Conservation (phyloP, 257 asterid genomes). For the Solanum piurae region DNA sequence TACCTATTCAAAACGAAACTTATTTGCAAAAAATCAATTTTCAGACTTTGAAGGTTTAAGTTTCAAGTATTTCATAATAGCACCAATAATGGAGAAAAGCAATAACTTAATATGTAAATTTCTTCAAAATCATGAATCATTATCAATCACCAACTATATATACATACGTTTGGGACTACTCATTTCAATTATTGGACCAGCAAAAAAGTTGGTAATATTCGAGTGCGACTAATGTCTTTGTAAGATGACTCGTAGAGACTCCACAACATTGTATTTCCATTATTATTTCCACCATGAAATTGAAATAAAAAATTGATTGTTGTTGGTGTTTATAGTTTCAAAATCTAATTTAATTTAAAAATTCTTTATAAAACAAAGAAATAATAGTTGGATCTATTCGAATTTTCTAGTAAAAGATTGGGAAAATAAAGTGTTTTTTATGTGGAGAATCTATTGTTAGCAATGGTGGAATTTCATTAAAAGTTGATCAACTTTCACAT, state of each 20-base stretch:
- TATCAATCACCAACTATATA: constrained; percentile 2
- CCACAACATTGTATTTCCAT: neutral
- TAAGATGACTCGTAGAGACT: neutral
- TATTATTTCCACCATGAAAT: neutral
- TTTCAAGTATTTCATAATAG: neutral
- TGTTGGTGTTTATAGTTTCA: neutral
- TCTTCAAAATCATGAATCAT: neutral
- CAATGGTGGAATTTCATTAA: neutral
- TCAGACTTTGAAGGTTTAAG: neutral
- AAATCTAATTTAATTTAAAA: too few species aligned
- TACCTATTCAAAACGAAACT: neutral
- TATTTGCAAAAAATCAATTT: too few species aligned
- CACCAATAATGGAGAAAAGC: neutral
- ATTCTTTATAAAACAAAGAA: neutral
- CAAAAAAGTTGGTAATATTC: neutral
- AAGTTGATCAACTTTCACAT: too few species aligned
- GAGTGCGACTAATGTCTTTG: neutral
- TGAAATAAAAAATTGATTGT: too few species aligned
- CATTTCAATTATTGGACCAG: neutral
- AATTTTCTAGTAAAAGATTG: neutral
- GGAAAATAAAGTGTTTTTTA: neutral
- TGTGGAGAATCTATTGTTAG: neutral
- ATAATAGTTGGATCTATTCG: neutral
- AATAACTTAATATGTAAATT: neutral
- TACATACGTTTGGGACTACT: neutral